These are phyloP conservation scores for Spirogloea muscicola DNA, from an alignment of 139 green algal species.

Conservation along the genomic window DNA sequence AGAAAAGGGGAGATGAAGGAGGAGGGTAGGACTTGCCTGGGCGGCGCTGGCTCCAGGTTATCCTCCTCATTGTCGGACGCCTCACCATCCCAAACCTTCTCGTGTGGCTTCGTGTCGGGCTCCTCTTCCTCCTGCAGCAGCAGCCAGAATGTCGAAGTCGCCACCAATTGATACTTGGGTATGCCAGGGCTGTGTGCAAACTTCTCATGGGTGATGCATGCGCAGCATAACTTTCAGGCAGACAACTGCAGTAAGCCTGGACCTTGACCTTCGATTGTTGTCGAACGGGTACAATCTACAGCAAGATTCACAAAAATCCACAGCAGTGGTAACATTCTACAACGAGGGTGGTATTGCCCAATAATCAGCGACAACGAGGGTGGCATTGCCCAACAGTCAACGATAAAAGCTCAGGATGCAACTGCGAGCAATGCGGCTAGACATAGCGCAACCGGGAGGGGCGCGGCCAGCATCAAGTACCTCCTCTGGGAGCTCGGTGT, in stretches of 20 bases:
- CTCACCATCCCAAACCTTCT: constrained; percentile 6
- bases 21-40: not conserved
- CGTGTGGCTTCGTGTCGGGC: not conserved
- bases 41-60: not conserved
- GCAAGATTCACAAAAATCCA: not conserved
- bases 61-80: not conserved
- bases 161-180: not conserved
- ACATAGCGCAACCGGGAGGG: not conserved
- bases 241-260: too few species aligned
- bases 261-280: too few species aligned
- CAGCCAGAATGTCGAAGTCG: not conserved
- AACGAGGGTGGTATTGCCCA: not conserved
- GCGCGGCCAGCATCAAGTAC: constrained; percentile 16
- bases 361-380: not conserved
- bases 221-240: too few species aligned
- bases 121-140: constrained; percentile 21
- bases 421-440: not conserved
- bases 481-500: constrained; percentile 35
- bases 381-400: too few species aligned
- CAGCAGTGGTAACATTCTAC: not conserved
- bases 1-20: not conserved
- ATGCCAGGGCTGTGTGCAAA: too few species aligned
- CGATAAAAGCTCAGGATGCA: too few species aligned
- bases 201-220: too few species aligned
- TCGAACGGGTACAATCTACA: not conserved